A percentile compares a stretch with the other conserved stretches of the same genome.
Conservation (phyloP, 1,284 basidiomycete genomes). For the Gymnopus androsaceus region DNA sequence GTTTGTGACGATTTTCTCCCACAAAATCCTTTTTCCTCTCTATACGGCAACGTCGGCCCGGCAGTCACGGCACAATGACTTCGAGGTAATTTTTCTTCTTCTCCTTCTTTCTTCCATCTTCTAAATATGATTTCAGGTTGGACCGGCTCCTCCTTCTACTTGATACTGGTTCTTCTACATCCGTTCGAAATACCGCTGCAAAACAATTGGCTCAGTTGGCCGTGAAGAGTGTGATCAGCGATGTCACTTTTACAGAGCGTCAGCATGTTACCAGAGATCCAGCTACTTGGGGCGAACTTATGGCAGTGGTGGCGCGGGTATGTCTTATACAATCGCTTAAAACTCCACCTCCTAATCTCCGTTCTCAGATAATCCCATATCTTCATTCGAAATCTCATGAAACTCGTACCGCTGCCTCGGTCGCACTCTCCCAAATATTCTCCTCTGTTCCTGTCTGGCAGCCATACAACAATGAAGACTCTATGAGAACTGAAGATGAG, state of each 20-base stretch:
- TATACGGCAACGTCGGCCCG: slow-evolving; percentile 15
- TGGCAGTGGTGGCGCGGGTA: slow-evolving; percentile 82
- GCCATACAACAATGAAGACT: slow-evolving; percentile 41
- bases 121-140: slow-evolving; percentile 52
- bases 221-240: slow-evolving; percentile 76
- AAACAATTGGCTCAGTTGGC: slow-evolving; percentile 92
- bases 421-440: slow-evolving; percentile 85
- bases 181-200: slow-evolving; percentile 87
- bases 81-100: slow-evolving; percentile 52
- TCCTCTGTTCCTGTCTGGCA: slow-evolving; percentile 83
- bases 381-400: slow-evolving; percentile 88
- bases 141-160: slow-evolving; percentile 90
- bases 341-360: slow-evolving; percentile 8
- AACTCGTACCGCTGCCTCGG: slow-evolving; percentile 82
- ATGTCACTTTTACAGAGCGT: slow-evolving; percentile 79
- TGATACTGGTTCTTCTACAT: slow-evolving; percentile 86
- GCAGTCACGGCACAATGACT: slow-evolving; percentile 50
- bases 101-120: not conserved
- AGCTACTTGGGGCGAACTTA: slow-evolving; percentile 77
- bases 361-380: slow-evolving; percentile 76
- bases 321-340: slow-evolving; percentile 26
- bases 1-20: slow-evolving; percentile 12
- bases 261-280: slow-evolving; percentile 64
- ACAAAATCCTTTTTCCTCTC: slow-evolving; percentile 18
- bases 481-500: too few relatives aligned